Base-by-base conservation (phyloP, 495 filamentous ascomycete species). In the Evansstolkia leycettana region DNA sequence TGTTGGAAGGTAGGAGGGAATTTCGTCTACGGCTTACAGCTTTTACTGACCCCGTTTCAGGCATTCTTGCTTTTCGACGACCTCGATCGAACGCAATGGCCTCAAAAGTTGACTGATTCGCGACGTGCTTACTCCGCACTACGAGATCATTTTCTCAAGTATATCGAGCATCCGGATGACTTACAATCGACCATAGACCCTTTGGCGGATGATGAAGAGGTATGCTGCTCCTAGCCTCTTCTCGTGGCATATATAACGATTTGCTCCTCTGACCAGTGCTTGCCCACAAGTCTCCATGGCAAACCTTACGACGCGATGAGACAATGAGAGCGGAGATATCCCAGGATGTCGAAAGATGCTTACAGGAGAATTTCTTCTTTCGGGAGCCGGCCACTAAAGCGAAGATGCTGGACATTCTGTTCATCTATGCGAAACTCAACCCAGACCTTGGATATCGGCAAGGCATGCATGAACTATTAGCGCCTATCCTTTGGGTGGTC, bases 401-500 rank as follows among this genome's bases (percentile, higher is more conserved):
- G 5, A 84, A 83, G 54, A 76, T 99, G 39, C 68, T 86, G 14
- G 84, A 96, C 52, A 75, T 95, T 26, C 61, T 95, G 26, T 96
- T 98, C 48, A 71, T 98, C 42, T 95, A 85, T 57, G 88, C 87
- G 51, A 95, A 94, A 55, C 76, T 94, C 29, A 89, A 94, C 45
- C 82, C 78, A 9, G 79, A 82, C 45, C 64, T 89, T 28, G 80
- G 87, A 12, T 98, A 98, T 47, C 75, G 92, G 17, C 90, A 98
- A 60, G 90, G 90, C 12, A 96, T 98, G 87, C 90, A 98, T 51
- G 90, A 98, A 55, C 55, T 98, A 15, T 65, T 95, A 13, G 90
- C 89, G 0, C 89, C 92, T 3, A 76, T 98, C 18, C 61, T 96
- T 7, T 94, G 86, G 77, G 83, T 84, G 7, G 64, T 98, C 9